phyloP scores from a whole-genome alignment of 1,284 basidiomycete species.

The Mycocalia duriaeana region DNA sequence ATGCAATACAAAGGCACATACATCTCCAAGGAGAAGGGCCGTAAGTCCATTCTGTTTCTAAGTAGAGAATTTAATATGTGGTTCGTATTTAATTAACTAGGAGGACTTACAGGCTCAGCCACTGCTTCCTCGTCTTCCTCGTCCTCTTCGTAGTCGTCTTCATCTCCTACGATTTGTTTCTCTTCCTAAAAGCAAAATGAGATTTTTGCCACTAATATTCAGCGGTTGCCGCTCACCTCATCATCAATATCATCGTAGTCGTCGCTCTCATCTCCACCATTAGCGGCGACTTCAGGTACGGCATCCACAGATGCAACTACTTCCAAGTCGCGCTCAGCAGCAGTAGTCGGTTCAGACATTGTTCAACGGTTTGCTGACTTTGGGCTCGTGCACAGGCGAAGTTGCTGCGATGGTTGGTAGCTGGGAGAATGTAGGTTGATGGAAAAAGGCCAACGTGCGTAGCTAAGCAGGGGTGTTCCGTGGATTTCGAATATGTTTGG shows the following conservation, averaged over 20 bases:
- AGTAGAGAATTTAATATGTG: not conserved
- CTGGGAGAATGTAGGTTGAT: not conserved
- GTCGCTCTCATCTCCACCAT: constrained; percentile 16
- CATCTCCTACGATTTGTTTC: constrained; percentile 14
- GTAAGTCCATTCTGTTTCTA: constrained; percentile 25
- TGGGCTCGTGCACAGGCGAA: not conserved
- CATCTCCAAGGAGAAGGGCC: constrained; percentile 29
- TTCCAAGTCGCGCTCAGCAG: too few species aligned
- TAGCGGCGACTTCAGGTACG: constrained; percentile 7
- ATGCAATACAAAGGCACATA: constrained; percentile 15
- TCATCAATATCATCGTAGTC: constrained; percentile 11
- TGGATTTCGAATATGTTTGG: too few species aligned
- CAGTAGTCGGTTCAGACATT: constrained; percentile 8
- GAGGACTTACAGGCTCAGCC: constrained; percentile 14
- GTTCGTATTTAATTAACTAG: not conserved
- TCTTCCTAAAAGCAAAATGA: constrained; percentile 6
- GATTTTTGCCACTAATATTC: not conserved
- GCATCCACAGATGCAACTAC: constrained; percentile 9
- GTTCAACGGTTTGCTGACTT: constrained; percentile 5
- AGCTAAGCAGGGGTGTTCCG: not conserved
- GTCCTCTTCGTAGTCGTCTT: constrained; percentile 14
- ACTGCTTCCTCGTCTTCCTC: constrained; percentile 20
- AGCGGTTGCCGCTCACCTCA: not conserved
- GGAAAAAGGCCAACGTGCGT: not conserved
- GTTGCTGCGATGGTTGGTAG: not conserved